Evolutionary conservation across 2,329 filamentous ascomycete species (phyloP).

Genomic region (Colletotrichum sansevieriae): DNA sequence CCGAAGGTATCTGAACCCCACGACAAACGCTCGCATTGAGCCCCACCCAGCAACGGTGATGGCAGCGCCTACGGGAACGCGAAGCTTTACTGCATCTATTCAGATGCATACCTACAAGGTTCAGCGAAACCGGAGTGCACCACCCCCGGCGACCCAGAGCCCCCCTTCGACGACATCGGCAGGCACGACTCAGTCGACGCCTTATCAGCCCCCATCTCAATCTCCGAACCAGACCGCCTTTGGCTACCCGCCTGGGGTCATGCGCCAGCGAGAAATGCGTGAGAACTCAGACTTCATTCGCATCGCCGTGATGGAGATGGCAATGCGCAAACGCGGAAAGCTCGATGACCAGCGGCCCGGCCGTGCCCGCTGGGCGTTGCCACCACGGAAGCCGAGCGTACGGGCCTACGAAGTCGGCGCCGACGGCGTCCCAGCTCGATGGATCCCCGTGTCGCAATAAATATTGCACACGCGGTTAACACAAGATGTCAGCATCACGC

Average conservation of each 20-base stretch:
- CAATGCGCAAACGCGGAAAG: conserved; percentile 76
- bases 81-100: conserved; percentile 73
- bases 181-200: conserved; percentile 49
- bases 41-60: conserved; percentile 50
- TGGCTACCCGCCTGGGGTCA: conserved; percentile 58
- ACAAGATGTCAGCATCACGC: neutral
- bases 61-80: conserved; percentile 43
- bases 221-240: conserved; percentile 50
- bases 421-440: conserved; percentile 71
- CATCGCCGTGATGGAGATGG: conserved; percentile 79
- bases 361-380: conserved; percentile 76
- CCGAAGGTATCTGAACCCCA: conserved; percentile 76
- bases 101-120: conserved; percentile 80
- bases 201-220: conserved; percentile 49
- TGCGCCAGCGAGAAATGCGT: conserved; percentile 75
- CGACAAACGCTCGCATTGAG: conserved; percentile 63
- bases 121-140: conserved; percentile 59
- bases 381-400: conserved; percentile 68
- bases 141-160: conserved; percentile 49
- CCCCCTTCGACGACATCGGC: conserved; percentile 50
- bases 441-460: conserved; percentile 58
- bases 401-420: conserved; percentile 68
- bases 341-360: conserved; percentile 75
- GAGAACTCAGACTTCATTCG: conserved; percentile 80
- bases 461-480: neutral